These are phyloP conservation scores for Terana coerulea DNA, from an alignment of 768 basidiomycete species.

Conservation along the genomic window DNA sequence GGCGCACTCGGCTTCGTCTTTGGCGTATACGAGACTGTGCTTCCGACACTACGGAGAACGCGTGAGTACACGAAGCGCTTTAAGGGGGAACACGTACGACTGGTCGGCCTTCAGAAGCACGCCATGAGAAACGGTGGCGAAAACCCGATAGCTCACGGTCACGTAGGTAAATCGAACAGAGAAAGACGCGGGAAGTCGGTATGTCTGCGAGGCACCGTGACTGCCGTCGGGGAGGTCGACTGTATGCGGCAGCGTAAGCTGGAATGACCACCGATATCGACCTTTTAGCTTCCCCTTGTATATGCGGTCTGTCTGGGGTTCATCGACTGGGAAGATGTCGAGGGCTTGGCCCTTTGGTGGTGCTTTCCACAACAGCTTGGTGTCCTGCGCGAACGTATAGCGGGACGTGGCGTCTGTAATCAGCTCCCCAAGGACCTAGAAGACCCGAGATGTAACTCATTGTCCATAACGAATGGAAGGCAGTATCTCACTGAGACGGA, in stretches of 20 bases:
- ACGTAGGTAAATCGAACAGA: constrained; percentile 8
- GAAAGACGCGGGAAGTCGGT: constrained; percentile 20
- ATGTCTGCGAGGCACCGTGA: constrained; percentile 9
- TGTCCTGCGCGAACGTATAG: constrained; percentile 6
- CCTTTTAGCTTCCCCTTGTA: constrained; percentile 17
- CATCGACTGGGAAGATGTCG: too few relatives aligned
- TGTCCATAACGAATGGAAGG: not conserved
- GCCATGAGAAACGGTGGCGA: constrained; percentile 15
- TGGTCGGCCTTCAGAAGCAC: constrained; percentile 15
- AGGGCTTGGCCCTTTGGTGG: not conserved
- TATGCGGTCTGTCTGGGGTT: not conserved
- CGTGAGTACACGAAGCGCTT: not conserved
- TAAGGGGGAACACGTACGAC: constrained; percentile 6
- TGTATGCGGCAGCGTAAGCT: constrained; percentile 17
- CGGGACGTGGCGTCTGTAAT: constrained; percentile 4
- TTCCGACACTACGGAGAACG: constrained; percentile 12
- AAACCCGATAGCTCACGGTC: constrained; percentile 16
- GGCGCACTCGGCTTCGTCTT: constrained; percentile 18
- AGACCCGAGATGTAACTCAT: not conserved
- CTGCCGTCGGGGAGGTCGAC: constrained; percentile 6
- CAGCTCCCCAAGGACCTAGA: constrained; percentile 12
- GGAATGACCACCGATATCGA: constrained; percentile 16
- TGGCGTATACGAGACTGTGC: constrained; percentile 17
- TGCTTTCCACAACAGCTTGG: constrained; percentile 10
- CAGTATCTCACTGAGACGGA: constrained; percentile 8